phyloP scores from a whole-genome alignment of 2,329 filamentous ascomycete genomes.

The Aspergillus fischeri region DNA sequence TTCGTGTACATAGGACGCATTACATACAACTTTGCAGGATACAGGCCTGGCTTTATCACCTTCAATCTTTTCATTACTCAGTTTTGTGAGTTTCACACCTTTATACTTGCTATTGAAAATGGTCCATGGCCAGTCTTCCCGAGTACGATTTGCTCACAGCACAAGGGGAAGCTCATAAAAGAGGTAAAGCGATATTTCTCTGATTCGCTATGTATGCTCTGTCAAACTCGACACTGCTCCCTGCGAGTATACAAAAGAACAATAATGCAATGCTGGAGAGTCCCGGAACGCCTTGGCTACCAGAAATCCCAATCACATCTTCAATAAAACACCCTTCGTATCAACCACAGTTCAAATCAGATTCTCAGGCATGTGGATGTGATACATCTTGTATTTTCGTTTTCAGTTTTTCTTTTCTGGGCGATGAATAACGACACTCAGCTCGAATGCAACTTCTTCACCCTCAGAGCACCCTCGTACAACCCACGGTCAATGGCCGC shows the following conservation, averaged over 20 bases:
- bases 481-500: conserved; percentile 86
- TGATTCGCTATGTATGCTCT: not conserved
- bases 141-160: too few relatives aligned
- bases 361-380: not conserved
- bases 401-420: not conserved
- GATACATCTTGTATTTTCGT: not conserved
- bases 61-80: not conserved
- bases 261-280: not conserved
- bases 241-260: not conserved
- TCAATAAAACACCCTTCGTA: not conserved
- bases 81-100: too few relatives aligned
- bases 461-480: conserved; percentile 78
- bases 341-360: not conserved
- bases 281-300: conserved; percentile 7
- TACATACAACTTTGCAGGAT: not conserved
- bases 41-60: not conserved
- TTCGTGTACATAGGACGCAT: conserved; percentile 4
- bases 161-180: not conserved
- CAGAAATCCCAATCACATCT: not conserved
- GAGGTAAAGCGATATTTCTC: not conserved
- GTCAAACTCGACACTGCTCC: not conserved
- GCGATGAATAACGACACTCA: conserved; percentile 29
- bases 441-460: conserved; percentile 78
- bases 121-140: too few relatives aligned
- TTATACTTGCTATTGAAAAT: not conserved